phyloP scores from a whole-genome alignment of 257 asterid genomes.

The Rehmannia glutinosa region DNA sequence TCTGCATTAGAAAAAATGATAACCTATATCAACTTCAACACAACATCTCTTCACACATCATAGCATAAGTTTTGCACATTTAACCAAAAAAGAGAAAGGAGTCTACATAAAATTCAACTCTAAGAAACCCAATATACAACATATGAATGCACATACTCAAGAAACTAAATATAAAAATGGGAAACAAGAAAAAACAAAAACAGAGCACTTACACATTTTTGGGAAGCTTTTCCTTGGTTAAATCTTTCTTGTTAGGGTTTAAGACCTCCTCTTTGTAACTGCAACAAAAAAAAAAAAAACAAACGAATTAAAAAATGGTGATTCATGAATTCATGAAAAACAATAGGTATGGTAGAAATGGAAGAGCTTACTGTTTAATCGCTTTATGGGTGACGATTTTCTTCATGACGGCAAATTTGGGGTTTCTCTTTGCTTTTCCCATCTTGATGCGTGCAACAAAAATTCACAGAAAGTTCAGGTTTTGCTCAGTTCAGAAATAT shows the following conservation, averaged over 20 bases:
- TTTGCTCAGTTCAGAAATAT: neutral
- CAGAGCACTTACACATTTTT: constrained; percentile 65
- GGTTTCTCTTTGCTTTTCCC: constrained; percentile 82
- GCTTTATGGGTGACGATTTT: constrained; percentile 62
- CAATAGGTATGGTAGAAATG: neutral
- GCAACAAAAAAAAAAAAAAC: constrained; percentile 23
- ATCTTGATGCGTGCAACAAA: constrained; percentile 26
- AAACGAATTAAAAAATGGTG: constrained; percentile 1
- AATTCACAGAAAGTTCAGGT: neutral
- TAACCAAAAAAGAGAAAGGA: neutral
- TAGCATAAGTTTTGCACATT: too few relatives aligned
- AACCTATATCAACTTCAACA: neutral
- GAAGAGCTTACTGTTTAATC: constrained; percentile 53
- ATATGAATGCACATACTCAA: too few relatives aligned
- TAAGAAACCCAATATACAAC: too few relatives aligned
- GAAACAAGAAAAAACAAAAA: neutral
- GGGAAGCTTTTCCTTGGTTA: constrained; percentile 73
- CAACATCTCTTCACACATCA: neutral
- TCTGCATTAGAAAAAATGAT: constrained; percentile 39
- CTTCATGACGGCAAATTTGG: constrained; percentile 91
- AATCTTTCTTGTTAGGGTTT: constrained; percentile 89
- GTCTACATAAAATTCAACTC: neutral
- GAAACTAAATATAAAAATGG: neutral
- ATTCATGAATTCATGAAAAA: neutral
- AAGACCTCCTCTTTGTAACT: constrained; percentile 78